Evolutionary conservation across 768 basidiomycete genomes (phyloP), one percentile per base, ranked within the genome.

Genomic region (Suillus brevipes): DNA sequence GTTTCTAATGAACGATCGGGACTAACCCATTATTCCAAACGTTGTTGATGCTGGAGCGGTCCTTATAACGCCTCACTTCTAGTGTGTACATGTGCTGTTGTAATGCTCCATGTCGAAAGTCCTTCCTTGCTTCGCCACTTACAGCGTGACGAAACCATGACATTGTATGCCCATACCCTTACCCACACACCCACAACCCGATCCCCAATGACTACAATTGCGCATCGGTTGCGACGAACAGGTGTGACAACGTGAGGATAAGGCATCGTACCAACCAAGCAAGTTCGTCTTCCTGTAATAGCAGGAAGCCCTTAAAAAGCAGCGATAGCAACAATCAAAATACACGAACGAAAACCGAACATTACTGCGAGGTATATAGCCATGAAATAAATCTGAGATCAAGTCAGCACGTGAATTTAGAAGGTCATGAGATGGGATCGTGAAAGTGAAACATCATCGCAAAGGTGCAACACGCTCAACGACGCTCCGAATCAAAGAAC

Each of bases 401-500:
- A 59, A 57, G 42, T 64, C 45, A 60, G 63, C 37, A 14, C 23
- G 60, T 25, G 10, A 9, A 28, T 42, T 20, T 49, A 7, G 14
- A 64, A 64, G 14, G 34, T 63, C 8, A 14, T 61, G 37, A 31
- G 28, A 42, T 60, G 31, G 16, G 4, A 63, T 37, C 42, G 28
- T 43, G 25, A 64, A 65, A 59, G 37, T 16, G 14, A 14, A 60
- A 56, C 28, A 25, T 45, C 37, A 20, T 37, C 42, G 28, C 34
- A 38, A 52, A 59, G 20, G 37, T 16, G 34, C 8, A 53, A 13
- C 59, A 31, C 20, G 18, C 20, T 63, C 53, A 68, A 50, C 43
- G 20, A 67, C 61, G 73, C 58, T 78, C 76, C 28, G 75, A 74
- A 40, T 94, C 90, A 70, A 95, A 95, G 76, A 90, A 94, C n/a